Evolutionary conservation across 495 filamentous ascomycete genomes (phyloP).

Genomic region (Articulospora tetracladia): DNA sequence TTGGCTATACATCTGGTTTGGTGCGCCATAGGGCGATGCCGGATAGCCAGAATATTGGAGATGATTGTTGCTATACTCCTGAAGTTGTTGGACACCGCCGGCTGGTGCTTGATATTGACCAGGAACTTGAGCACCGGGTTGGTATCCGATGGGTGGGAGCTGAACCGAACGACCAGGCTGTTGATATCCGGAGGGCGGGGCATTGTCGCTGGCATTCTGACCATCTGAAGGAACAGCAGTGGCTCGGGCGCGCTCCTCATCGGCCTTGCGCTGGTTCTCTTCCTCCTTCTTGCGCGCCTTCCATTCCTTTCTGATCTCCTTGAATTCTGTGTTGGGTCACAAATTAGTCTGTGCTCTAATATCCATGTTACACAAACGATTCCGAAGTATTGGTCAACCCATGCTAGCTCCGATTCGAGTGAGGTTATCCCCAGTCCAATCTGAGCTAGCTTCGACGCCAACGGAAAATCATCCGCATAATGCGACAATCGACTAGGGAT

Average conservation of each 20-base stretch:
- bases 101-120: constrained; percentile 65
- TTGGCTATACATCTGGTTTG: constrained; percentile 74
- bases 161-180: constrained; percentile 58
- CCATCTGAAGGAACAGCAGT: constrained; percentile 58
- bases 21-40: constrained; percentile 69
- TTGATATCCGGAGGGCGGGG: constrained; percentile 56
- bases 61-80: constrained; percentile 58
- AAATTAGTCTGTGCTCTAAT: constrained; percentile 16
- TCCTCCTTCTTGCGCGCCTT: constrained; percentile 99
- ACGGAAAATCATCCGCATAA: constrained; percentile 13
- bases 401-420: constrained; percentile 22
- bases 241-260: constrained; percentile 79
- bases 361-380: constrained; percentile 25
- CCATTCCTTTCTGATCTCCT: constrained; percentile 99
- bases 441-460: constrained; percentile 20
- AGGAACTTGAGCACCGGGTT: constrained; percentile 58
- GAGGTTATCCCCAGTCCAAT: constrained; percentile 26
- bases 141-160: constrained; percentile 84
- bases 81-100: constrained; percentile 53
- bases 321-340: constrained; percentile 74
- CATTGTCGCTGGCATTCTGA: constrained; percentile 54
- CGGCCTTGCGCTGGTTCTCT: constrained; percentile 81
- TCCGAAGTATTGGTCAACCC: constrained; percentile 17
- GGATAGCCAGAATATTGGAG: constrained; percentile 56
- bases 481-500: constrained; percentile 3